These are phyloP conservation scores for Alliaria petiolata DNA, from an alignment of 345 rosid species.

Conservation along the genomic window DNA sequence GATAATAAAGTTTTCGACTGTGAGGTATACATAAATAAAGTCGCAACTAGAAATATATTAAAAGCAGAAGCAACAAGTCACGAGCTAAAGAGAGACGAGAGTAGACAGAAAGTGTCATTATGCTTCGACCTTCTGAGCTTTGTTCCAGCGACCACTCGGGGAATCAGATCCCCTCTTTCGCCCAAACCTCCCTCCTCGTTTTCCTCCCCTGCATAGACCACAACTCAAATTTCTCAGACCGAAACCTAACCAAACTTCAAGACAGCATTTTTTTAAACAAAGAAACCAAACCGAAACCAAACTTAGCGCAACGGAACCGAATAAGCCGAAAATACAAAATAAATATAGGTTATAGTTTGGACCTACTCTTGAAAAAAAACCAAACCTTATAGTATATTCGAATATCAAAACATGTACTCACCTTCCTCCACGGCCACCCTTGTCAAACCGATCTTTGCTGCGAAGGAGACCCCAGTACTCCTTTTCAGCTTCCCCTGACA, in stretches of 20 bases:
- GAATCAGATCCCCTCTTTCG: slow-evolving; percentile 54
- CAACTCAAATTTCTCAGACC: background rate
- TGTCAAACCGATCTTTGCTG: slow-evolving; percentile 56
- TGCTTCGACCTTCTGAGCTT: slow-evolving; percentile 51
- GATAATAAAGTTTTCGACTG: background rate
- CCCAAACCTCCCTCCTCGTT: slow-evolving; percentile 60
- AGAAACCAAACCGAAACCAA: too few species aligned
- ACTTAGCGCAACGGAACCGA: background rate
- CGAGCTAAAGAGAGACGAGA: background rate
- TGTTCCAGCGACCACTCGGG: slow-evolving; percentile 50
- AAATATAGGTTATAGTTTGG: background rate
- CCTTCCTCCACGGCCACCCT: slow-evolving; percentile 73
- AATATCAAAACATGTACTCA: slow-evolving; percentile 28
- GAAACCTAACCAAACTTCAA: background rate
- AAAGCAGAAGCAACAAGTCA: slow-evolving; percentile 16
- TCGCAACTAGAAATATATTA: slow-evolving; percentile 1
- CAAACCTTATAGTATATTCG: background rate
- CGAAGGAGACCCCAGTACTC: slow-evolving; percentile 77
- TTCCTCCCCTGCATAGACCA: slow-evolving; percentile 66
- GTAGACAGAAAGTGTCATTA: background rate
- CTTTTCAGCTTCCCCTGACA: slow-evolving; percentile 74
- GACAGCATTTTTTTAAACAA: too few species aligned
- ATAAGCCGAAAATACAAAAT: background rate
- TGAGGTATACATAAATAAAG: background rate
- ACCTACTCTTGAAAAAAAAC: background rate